Conservation (phyloP, 176 grass and related monocot genomes). For the Elymus sibiricus region DNA sequence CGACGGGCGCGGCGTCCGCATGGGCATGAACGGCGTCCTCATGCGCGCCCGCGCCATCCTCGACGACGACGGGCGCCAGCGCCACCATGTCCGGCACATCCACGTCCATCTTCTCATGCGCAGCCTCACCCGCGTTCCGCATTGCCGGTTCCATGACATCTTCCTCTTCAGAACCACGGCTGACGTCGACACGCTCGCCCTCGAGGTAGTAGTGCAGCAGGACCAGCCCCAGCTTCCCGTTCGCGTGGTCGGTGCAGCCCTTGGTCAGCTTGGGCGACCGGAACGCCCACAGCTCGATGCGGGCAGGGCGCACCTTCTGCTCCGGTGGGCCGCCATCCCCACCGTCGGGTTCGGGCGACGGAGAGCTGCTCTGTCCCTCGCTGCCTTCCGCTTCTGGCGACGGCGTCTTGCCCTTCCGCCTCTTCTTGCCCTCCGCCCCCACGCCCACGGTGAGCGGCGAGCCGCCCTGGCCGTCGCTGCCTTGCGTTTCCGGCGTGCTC, state of each 20-base stretch:
- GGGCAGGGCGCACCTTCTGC: not conserved
- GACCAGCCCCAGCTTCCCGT: not conserved
- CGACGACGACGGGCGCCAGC: not conserved
- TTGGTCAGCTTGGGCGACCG: not conserved
- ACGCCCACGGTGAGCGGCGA: too few species aligned
- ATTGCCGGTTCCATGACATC: not conserved
- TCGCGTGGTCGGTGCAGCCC: not conserved
- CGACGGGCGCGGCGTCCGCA: too few species aligned
- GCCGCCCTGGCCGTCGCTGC: too few species aligned
- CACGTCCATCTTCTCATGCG: not conserved
- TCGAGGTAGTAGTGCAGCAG: not conserved
- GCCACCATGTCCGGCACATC: not conserved
- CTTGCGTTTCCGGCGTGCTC: too few species aligned
- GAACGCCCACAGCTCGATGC: slow-evolving; percentile 1
- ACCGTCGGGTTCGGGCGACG: not conserved
- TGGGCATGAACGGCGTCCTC: too few species aligned
- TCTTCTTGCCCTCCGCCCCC: too few species aligned
- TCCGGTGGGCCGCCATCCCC: too few species aligned
- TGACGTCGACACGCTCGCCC: too few species aligned
- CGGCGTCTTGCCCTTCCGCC: not conserved
- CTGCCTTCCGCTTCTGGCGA: not conserved
- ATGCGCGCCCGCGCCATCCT: too few species aligned
- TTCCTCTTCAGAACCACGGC: not conserved
- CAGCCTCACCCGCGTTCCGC: not conserved
- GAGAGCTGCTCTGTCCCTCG: not conserved